A percentile compares a stretch with the other conserved stretches of the same genome.
Evolutionary conservation across 2,329 filamentous ascomycete species (phyloP).

Genomic region (Colletotrichum paranaense): DNA sequence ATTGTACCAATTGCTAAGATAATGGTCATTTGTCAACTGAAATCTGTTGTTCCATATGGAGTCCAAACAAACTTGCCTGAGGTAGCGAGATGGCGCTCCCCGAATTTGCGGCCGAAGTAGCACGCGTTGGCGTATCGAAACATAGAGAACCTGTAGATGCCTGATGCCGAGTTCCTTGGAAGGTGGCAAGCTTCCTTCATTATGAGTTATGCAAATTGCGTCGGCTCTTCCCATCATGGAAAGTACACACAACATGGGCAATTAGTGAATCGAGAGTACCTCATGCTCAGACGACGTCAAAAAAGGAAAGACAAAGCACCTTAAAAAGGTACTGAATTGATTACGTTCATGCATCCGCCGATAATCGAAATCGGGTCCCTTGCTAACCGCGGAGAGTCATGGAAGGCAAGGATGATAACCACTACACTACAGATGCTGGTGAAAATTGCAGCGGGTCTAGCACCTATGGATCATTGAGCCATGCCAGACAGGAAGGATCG

Average conservation of each 20-base stretch:
- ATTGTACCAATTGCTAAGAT: no score
- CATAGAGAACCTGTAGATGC: not conserved
- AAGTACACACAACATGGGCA: not conserved
- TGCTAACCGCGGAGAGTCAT: not conserved
- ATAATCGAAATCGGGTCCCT: constrained; percentile 11
- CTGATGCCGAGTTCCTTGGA: no score
- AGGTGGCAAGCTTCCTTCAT: no score
- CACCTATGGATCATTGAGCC: fast-evolving
- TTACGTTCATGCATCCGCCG: not conserved
- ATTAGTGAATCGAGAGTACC: not conserved
- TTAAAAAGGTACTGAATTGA: not conserved
- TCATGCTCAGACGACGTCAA: not conserved
- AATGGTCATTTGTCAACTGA: not conserved
- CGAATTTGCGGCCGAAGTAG: not conserved
- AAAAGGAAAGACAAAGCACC: not conserved
- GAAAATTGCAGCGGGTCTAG: fast-evolving
- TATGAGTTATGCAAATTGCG: no score
- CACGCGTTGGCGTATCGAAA: no score
- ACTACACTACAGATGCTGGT: constrained; percentile 3
- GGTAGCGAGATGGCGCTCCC: not conserved
- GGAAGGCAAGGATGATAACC: constrained; percentile 17
- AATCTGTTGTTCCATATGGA: not conserved
- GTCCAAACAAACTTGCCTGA: not conserved
- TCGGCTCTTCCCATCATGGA: no score
- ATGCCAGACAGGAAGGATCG: no score